Percentiles rank a stretch among this genome's conserved stretches.
These are phyloP conservation scores for Ustulina deusta DNA, from an alignment of 2,329 filamentous ascomycete genomes.

Conservation along the genomic window DNA sequence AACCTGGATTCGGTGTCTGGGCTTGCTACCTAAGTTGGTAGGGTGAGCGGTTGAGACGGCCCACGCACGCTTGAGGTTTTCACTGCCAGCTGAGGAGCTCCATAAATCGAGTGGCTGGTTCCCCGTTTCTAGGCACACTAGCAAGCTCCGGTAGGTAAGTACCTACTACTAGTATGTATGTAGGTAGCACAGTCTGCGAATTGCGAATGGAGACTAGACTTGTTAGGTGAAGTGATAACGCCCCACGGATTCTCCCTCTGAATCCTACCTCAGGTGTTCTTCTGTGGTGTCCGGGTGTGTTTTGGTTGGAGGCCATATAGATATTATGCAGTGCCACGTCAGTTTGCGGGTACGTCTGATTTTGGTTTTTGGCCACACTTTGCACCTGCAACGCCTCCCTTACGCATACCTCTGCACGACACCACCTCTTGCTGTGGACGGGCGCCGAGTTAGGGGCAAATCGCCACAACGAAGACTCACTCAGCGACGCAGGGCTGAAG, in stretches of 20 bases:
- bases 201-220: not conserved
- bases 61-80: slow-evolving; percentile 22
- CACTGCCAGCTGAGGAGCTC: slow-evolving; percentile 14
- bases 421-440: not conserved
- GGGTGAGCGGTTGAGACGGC: slow-evolving; percentile 14
- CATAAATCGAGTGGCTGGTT: slow-evolving; percentile 33
- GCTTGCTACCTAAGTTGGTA: too few relatives aligned
- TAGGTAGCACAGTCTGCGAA: not conserved
- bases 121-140: slow-evolving; percentile 1
- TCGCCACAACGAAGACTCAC: slow-evolving; percentile 21
- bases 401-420: not conserved
- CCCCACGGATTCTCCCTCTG: slow-evolving; percentile 9
- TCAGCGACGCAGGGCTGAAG: slow-evolving; percentile 11
- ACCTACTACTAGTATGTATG: not conserved
- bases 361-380: slow-evolving; percentile 29
- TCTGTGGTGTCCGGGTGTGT: slow-evolving; percentile 10
- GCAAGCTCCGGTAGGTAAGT: not conserved
- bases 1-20: not conserved
- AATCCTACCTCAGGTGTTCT: slow-evolving; percentile 3
- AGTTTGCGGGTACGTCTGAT: slow-evolving; percentile 24
- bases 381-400: slow-evolving; percentile 10
- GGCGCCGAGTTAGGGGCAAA: slow-evolving; percentile 9
- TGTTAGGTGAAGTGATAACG: not conserved
- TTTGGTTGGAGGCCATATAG: slow-evolving; percentile 3
- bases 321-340: slow-evolving; percentile 34